Evolutionary conservation across 2,329 filamentous ascomycete species (phyloP).

Genomic region (Fusarium floridanum): DNA sequence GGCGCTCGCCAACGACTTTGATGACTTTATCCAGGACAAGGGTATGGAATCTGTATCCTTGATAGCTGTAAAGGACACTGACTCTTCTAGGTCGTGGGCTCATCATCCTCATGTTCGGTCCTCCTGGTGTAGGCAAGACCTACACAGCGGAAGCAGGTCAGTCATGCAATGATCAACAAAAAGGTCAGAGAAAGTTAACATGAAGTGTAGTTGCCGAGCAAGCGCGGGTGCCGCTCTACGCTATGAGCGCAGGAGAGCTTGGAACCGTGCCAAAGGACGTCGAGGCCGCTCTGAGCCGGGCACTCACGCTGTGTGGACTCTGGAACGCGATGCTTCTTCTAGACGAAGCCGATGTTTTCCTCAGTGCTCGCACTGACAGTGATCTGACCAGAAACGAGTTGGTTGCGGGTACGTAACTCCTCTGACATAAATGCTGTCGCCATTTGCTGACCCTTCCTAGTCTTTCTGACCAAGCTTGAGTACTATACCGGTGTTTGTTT

Average conservation of each 20-base stretch:
- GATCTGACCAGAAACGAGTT: constrained; percentile 56
- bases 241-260: constrained; percentile 56
- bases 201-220: constrained; percentile 51
- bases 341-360: constrained; percentile 60
- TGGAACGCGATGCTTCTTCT: constrained; percentile 60
- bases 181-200: neutral
- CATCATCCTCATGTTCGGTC: constrained; percentile 60
- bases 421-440: accelerated
- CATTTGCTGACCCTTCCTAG: neutral
- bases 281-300: constrained; percentile 50
- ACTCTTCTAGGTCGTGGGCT: constrained; percentile 51
- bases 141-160: constrained; percentile 53
- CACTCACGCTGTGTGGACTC: constrained; percentile 59
- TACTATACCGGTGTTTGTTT: constrained; percentile 56
- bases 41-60: neutral
- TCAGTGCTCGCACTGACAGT: constrained; percentile 50
- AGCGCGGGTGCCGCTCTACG: constrained; percentile 54
- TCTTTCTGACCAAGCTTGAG: constrained; percentile 51
- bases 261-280: constrained; percentile 51
- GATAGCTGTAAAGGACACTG: neutral
- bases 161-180: neutral
- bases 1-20: constrained; percentile 44
- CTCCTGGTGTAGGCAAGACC: constrained; percentile 62
- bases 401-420: constrained; percentile 44
- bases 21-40: constrained; percentile 54